Base-by-base conservation (phyloP, 495 filamentous ascomycete species). In the Glutinoglossum americanum region DNA sequence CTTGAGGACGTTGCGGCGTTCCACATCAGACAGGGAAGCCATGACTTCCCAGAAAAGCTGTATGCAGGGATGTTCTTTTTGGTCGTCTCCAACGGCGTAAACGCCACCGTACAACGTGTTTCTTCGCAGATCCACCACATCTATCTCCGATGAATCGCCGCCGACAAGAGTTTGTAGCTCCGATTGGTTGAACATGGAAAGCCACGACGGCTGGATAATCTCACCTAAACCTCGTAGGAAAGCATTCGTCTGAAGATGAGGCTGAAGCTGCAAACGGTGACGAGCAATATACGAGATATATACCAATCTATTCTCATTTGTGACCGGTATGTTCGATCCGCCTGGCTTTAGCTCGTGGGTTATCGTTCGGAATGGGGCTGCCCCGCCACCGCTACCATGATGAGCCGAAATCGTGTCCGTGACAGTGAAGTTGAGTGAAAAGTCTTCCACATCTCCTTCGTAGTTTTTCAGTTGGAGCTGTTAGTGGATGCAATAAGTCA, bases 171-270 rank as follows among this genome's bases (percentile, higher is more conserved):
- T 92, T 67, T 98, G 92, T 23, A 98, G 74, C 63, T 98, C 92
- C 8, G 78, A 74, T 62, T 96, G 92, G 67, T 98, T 98, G 74
- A 99, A 99, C 92, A 99, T 99, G 61, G 80, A 85, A 3, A 99
- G 74, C 92, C 92, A 99, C 2, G 77, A 76, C 0, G 90, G 90
- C 58, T 88, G 82, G 60, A 99, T 93, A 63, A 99, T 93, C 57
- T 82, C 74, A 15, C 84, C 77, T 4, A 98, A 76, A 0, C 92
- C 92, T 51, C 78, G 76, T 8, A 98, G 76, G 63, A 98, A 98
- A 0, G 88, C 88, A 19, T 78, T 77, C 3, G 89, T 95, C 66
- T 97, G 89, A 47, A 71, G 67, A 56, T 74, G 72, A 0, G 85
- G 84, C 62, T 96, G 90, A 4, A 76, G 73, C 59, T 85, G 80